Evolutionary conservation across 2,329 filamentous ascomycete genomes (phyloP).

Genomic region (Alternaria brassicicola): DNA sequence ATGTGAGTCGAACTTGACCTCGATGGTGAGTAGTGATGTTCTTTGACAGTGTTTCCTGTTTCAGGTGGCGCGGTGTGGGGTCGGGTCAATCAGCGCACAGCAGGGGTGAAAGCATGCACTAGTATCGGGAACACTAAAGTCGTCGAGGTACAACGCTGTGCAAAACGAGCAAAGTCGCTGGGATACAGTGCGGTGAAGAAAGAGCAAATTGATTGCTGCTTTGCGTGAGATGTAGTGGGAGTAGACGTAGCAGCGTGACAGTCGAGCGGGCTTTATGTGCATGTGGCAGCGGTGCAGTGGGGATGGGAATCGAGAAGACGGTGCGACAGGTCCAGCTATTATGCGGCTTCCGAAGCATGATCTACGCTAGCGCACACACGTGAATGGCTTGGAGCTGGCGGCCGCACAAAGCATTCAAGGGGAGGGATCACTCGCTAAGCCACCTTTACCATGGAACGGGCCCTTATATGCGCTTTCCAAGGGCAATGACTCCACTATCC

Average conservation of each 20-base stretch:
- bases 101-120: slow-evolving; percentile 8
- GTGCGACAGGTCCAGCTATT: neutral
- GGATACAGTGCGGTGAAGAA: neutral
- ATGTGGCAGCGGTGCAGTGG: neutral
- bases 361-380: slow-evolving; percentile 12
- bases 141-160: neutral
- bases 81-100: neutral
- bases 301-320: neutral
- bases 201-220: neutral
- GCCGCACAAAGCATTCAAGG: slow-evolving; percentile 7
- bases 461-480: neutral
- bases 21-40: neutral
- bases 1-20: neutral
- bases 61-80: neutral
- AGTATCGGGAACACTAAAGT: neutral
- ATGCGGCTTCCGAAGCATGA: slow-evolving; percentile 8
- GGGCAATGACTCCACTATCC: neutral
- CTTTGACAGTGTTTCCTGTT: neutral
- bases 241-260: neutral
- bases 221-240: neutral
- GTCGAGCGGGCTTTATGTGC: neutral
- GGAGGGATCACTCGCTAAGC: slow-evolving; percentile 5
- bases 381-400: slow-evolving; percentile 8
- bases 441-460: slow-evolving; percentile 3
- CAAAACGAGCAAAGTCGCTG: neutral